These are phyloP conservation scores for Trifolium fragiferum DNA, from an alignment of 306 rosid species.

Conservation along the genomic window DNA sequence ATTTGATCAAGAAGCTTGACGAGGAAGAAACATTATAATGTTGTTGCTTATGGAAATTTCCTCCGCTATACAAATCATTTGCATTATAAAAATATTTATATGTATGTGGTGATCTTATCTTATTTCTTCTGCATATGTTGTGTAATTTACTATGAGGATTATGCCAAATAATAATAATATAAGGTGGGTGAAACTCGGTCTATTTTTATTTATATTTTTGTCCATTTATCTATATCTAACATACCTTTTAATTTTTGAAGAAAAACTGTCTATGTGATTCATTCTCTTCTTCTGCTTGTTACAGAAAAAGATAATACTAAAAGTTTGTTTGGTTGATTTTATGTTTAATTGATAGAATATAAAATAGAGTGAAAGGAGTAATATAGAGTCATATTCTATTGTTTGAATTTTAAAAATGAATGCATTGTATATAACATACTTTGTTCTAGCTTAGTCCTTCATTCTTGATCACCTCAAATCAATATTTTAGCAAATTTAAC, in stretches of 20 bases:
- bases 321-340: no score
- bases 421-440: no score
- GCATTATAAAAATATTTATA: background rate
- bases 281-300: no score
- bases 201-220: background rate
- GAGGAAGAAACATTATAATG: constrained; percentile 32
- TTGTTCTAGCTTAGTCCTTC: no score
- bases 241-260: background rate
- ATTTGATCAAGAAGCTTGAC: constrained; percentile 13
- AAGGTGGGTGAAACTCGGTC: background rate
- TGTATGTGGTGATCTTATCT: background rate
- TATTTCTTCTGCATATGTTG: no score
- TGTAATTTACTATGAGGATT: background rate
- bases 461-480: no score
- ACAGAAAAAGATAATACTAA: no score
- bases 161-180: background rate
- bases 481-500: no score
- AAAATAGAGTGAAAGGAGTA: no score
- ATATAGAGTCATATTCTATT: no score
- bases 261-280: background rate
- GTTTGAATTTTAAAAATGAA: no score
- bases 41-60: background rate
- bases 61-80: background rate
- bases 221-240: background rate
- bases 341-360: no score